Conservation (phyloP, 202 grass and related monocot species). For the Zoysia matrella region DNA sequence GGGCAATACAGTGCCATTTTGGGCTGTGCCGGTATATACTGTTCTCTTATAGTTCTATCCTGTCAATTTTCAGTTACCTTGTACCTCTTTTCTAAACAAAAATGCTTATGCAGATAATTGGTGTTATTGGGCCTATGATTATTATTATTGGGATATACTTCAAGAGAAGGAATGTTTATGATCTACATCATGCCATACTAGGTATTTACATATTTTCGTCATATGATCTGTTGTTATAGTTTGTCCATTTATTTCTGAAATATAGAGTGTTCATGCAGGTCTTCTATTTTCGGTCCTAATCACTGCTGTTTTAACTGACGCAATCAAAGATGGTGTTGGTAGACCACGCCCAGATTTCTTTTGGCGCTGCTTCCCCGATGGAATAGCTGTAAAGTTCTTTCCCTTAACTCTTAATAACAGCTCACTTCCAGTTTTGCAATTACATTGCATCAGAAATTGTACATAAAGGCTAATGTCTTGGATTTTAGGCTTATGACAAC, state of each 20-base stretch:
- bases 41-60: constrained; percentile 17
- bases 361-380: constrained; percentile 96
- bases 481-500: constrained; percentile 62
- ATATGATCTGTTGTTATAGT: neutral
- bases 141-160: constrained; percentile 78
- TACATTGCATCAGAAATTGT: neutral
- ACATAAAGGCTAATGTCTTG: constrained; percentile 12
- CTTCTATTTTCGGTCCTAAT: constrained; percentile 88
- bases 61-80: constrained; percentile 20
- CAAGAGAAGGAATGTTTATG: constrained; percentile 84
- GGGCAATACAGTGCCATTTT: constrained; percentile 89
- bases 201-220: constrained; percentile 46
- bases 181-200: constrained; percentile 89
- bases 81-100: constrained; percentile 8
- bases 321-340: constrained; percentile 89
- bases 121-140: constrained; percentile 66
- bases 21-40: constrained; percentile 77
- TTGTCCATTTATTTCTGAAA: constrained; percentile 32
- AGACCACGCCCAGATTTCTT: constrained; percentile 91
- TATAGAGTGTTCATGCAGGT: constrained; percentile 48
- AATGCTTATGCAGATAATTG: constrained; percentile 62
- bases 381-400: constrained; percentile 52
- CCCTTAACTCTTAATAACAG: neutral
- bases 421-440: constrained; percentile 19
- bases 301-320: constrained; percentile 90